Percentiles rank a stretch among this genome's conserved stretches.
Evolutionary conservation across 164 flowering plant species (phyloP).

Genomic region (Annona cherimola): DNA sequence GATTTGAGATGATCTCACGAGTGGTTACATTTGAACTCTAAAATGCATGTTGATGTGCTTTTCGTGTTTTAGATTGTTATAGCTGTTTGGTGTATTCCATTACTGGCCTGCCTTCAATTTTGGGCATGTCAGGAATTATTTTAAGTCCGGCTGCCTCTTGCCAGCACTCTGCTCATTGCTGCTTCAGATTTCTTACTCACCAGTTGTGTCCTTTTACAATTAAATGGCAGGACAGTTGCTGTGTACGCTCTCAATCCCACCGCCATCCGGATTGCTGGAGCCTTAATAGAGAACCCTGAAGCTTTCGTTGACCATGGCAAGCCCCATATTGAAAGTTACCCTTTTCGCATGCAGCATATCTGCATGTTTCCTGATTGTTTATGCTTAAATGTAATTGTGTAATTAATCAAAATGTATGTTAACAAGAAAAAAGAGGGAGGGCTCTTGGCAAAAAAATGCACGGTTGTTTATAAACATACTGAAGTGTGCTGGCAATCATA

Average conservation of each 20-base stretch:
- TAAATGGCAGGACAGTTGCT: neutral
- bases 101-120: neutral
- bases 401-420: neutral
- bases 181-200: neutral
- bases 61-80: neutral
- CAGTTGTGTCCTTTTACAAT: neutral
- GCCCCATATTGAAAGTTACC: neutral
- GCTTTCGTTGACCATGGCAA: neutral
- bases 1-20: neutral
- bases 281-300: neutral
- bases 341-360: neutral
- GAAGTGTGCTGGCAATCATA: neutral
- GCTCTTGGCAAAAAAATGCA: neutral
- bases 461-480: neutral
- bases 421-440: neutral
- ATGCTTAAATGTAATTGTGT: constrained; percentile 4
- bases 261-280: too few species aligned
- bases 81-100: neutral
- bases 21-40: neutral
- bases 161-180: neutral
- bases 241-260: neutral
- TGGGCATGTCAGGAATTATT: neutral
- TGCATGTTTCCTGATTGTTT: neutral
- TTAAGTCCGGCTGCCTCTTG: neutral
- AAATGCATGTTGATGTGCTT: neutral